A percentile compares a stretch with the other conserved stretches of the same genome.
Evolutionary conservation across 2,329 filamentous ascomycete genomes (phyloP).

Genomic region (Trichocomaceae sp.): DNA sequence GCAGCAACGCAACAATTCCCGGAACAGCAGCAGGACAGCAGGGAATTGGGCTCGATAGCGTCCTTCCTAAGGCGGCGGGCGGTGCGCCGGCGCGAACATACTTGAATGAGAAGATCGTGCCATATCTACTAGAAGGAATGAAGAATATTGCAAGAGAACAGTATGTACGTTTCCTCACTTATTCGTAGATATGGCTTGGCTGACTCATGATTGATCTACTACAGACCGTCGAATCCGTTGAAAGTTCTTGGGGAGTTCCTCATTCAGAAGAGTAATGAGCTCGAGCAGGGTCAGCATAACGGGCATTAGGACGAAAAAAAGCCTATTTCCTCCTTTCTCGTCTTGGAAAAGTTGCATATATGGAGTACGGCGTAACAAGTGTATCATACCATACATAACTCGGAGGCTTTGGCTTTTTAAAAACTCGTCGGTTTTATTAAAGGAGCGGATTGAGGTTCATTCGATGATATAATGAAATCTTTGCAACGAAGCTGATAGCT

Average conservation of each 20-base stretch:
- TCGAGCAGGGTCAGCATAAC: slow-evolving; percentile 40
- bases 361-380: slow-evolving; percentile 16
- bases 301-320: background rate
- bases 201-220: background rate
- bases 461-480: background rate
- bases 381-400: background rate
- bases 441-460: background rate
- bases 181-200: background rate
- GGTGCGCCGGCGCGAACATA: slow-evolving; percentile 65
- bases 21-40: background rate
- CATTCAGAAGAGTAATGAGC: slow-evolving; percentile 59
- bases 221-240: slow-evolving; percentile 59
- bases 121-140: slow-evolving; percentile 65
- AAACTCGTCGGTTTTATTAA: background rate
- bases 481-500: no score
- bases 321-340: background rate
- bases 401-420: background rate
- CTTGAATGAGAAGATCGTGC: slow-evolving; percentile 64
- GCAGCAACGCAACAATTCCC: slow-evolving; percentile 1
- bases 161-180: slow-evolving; percentile 43
- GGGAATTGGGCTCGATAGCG: background rate
- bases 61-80: slow-evolving; percentile 34
- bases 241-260: slow-evolving; percentile 65
- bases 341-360: slow-evolving; percentile 19
- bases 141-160: slow-evolving; percentile 64